A percentile compares a stretch with the other conserved stretches of the same genome.
phyloP scores from a whole-genome alignment of 345 rosid species.

The Arabis hirsuta region DNA sequence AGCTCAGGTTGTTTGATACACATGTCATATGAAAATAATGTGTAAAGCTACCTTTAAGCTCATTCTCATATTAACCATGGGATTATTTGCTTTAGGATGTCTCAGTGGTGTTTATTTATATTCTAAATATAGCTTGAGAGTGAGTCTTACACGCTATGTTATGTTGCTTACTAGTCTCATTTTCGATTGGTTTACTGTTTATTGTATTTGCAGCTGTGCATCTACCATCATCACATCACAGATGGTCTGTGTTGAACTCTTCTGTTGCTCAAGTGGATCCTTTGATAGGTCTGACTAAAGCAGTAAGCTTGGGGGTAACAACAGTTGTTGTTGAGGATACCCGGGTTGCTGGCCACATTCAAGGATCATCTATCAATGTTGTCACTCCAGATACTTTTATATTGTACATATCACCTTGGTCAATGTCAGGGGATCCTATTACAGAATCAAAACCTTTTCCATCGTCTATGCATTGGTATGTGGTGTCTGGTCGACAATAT shows the following conservation, averaged over 20 bases:
- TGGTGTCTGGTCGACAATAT: slow-evolving; percentile 73
- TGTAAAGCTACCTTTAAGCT: slow-evolving; percentile 13
- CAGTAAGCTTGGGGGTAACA: slow-evolving; percentile 72
- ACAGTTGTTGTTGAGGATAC: slow-evolving; percentile 81
- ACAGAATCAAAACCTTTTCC: slow-evolving; percentile 62
- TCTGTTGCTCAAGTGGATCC: slow-evolving; percentile 78
- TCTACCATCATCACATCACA: slow-evolving; percentile 80
- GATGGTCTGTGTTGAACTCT: slow-evolving; percentile 73
- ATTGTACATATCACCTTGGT: slow-evolving; percentile 64
- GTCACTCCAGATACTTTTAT: slow-evolving; percentile 70
- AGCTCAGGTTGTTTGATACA: neutral
- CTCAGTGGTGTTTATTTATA: slow-evolving; percentile 18
- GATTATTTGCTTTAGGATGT: slow-evolving; percentile 10
- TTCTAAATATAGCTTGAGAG: neutral
- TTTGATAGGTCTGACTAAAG: slow-evolving; percentile 59
- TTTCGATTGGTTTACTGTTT: slow-evolving; percentile 36
- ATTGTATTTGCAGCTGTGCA: slow-evolving; percentile 65
- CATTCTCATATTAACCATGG: neutral
- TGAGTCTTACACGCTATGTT: slow-evolving; percentile 10
- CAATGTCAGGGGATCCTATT: slow-evolving; percentile 56
- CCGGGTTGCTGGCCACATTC: slow-evolving; percentile 87
- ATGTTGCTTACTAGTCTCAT: slow-evolving; percentile 20
- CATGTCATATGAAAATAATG: slow-evolving; percentile 2
- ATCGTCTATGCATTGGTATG: slow-evolving; percentile 70
- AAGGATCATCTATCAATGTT: slow-evolving; percentile 80